Evolutionary conservation across 169 alveolate species (phyloP), one percentile per base, ranked within the genome.

Genomic region (Cryptosporidium baileyi): DNA sequence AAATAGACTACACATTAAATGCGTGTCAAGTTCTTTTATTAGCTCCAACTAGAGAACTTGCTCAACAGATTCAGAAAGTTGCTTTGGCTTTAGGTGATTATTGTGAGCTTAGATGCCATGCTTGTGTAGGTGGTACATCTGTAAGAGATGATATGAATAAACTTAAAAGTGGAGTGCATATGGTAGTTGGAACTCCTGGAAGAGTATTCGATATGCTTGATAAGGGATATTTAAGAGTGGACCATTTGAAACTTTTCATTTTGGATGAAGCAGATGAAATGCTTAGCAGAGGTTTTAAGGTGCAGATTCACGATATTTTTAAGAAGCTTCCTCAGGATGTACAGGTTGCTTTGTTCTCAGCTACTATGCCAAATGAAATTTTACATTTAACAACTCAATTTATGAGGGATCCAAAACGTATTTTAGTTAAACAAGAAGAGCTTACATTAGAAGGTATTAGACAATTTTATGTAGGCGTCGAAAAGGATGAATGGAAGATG

Each of bases 141-240:
- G 97, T 98, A 47, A 93, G 98, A 74, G 99, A 98, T 54, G 99
- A 98, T 82, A 96, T 96, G 67, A 94, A 95, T 88, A 95, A 92
- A 60, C 93, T 98, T 61, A 94, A 95, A 88, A 95, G 93, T 47
- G 99, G 99, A 13, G 99, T 97, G n/a, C 99, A 98, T 91, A 95
- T 98, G 80, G 98, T 98, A 9, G 99, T 98, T 51, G 99, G 99
- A 3, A 98, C 99, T 24, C 99, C 99, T 11, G 99, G 99, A 15
- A 96, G 99, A 89, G 99, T 98, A 38, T 92, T 90, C 80, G 99
- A 98, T 88, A 96, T 98, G 99, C 94, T 98, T 80, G 96, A 94
- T 52, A 95, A 96, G 89, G 96, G 96, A 60, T 95, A 93, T 80
- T 57, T 96, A 11, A 65, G 88, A 60, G 94, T 95, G 34, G 97